Evolutionary conservation across 1,284 basidiomycete species (phyloP).

Genomic region (Albatrellus sp.): DNA sequence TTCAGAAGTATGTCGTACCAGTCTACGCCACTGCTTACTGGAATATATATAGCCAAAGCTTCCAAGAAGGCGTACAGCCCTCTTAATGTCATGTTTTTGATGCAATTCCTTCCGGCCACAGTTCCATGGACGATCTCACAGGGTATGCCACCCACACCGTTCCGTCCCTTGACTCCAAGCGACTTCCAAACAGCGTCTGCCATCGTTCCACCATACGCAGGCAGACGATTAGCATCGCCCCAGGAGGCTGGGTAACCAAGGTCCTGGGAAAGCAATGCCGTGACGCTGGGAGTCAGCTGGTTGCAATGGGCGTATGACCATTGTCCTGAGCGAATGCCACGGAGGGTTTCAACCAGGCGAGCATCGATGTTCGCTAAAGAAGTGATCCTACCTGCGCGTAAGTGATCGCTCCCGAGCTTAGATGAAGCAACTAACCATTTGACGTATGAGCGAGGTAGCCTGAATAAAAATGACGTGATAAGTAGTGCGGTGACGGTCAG

Average conservation of each 20-base stretch:
- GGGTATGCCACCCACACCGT: constrained; percentile 52
- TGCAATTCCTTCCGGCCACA: constrained; percentile 42
- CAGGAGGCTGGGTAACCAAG: constrained; percentile 47
- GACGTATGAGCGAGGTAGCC: constrained; percentile 59
- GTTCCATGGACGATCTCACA: constrained; percentile 60
- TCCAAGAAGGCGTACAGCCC: constrained; percentile 44
- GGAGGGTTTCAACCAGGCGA: constrained; percentile 41
- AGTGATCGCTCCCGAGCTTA: background rate
- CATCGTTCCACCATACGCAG: constrained; percentile 41
- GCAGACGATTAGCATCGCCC: constrained; percentile 47
- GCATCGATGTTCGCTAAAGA: constrained; percentile 55
- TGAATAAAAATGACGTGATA: constrained; percentile 15
- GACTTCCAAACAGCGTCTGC: constrained; percentile 41
- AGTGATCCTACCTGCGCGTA: constrained; percentile 34
- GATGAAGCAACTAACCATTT: constrained; percentile 33
- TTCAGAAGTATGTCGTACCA: constrained; percentile 8
- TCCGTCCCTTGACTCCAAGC: constrained; percentile 37
- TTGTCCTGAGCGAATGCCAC: constrained; percentile 33
- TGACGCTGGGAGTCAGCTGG: constrained; percentile 23
- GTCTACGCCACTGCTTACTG: constrained; percentile 29
- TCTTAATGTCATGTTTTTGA: constrained; percentile 41
- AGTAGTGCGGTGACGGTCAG: constrained; percentile 1
- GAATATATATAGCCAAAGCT: constrained; percentile 53
- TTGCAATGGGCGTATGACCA: constrained; percentile 45
- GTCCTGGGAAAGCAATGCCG: constrained; percentile 34